A percentile compares a stretch with the other conserved stretches of the same genome.
Conservation (phyloP, 2,329 filamentous ascomycete species). For the Endocalyx cinctus region DNA sequence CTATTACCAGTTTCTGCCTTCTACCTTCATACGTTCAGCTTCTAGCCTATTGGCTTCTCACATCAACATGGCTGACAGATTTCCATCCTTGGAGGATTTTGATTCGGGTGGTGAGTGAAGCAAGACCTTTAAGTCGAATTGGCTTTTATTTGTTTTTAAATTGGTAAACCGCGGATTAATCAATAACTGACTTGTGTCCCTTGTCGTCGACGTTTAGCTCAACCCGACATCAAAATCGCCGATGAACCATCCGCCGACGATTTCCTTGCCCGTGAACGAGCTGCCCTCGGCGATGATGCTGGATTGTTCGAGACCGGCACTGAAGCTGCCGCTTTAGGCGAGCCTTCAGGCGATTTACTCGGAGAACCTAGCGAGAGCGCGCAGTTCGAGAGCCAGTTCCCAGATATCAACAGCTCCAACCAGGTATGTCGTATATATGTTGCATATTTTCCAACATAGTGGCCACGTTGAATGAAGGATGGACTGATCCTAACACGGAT, state of each 20-base stretch:
- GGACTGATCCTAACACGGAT: too few species aligned
- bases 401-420: conserved; percentile 65
- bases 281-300: conserved; percentile 85
- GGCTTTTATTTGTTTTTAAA: neutral
- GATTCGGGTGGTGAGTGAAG: conserved; percentile 54
- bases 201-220: conserved; percentile 43
- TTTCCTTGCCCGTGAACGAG: conserved; percentile 89
- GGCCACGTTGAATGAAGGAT: too few species aligned
- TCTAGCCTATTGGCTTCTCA: too few species aligned
- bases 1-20: too few species aligned
- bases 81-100: conserved; percentile 76
- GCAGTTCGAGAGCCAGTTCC: conserved; percentile 84
- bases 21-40: too few species aligned
- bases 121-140: conserved; percentile 1
- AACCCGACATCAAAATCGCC: conserved; percentile 59
- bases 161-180: conserved; percentile 15
- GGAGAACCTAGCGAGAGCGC: conserved; percentile 40
- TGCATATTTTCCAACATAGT: too few species aligned
- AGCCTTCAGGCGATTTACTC: conserved; percentile 69
- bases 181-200: conserved; percentile 9
- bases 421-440: conserved; percentile 54
- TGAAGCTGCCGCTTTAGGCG: conserved; percentile 62
- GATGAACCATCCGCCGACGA: conserved; percentile 65
- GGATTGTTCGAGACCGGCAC: conserved; percentile 78
- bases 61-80: conserved; percentile 70